phyloP scores from a whole-genome alignment of 495 filamentous ascomycete species.

The Cryomyces antarcticus region DNA sequence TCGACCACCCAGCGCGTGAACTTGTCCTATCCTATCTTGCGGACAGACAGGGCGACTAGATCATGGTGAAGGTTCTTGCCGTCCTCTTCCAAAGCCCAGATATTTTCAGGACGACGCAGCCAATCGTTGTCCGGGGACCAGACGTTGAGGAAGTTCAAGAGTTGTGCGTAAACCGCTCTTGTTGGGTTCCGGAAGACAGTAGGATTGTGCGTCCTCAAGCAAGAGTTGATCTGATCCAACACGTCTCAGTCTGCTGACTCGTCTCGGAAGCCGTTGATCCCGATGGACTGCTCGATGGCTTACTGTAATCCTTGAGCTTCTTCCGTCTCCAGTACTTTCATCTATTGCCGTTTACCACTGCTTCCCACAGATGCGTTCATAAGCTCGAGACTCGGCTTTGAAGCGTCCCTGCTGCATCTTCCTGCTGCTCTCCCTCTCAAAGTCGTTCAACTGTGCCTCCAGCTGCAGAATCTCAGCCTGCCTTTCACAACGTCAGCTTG shows the following conservation, averaged over 20 bases:
- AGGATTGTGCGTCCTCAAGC: constrained; percentile 4
- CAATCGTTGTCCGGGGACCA: constrained; percentile 1
- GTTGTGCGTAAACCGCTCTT: constrained; percentile 5
- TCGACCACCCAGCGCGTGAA: constrained; percentile 6
- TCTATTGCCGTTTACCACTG: constrained; percentile 8
- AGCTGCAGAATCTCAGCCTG: constrained; percentile 17
- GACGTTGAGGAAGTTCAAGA: constrained; percentile 4
- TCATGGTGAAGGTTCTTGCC: constrained; percentile 1
- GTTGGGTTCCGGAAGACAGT: constrained; percentile 5
- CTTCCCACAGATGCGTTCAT: constrained; percentile 1
- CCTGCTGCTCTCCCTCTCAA: constrained; percentile 1
- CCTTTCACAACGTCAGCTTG: too few relatives aligned
- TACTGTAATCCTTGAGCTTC: constrained; percentile 13
- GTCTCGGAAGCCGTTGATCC: too few relatives aligned
- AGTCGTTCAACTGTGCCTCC: constrained; percentile 11
- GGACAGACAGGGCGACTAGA: constrained; percentile 4
- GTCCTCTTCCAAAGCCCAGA: constrained; percentile 5
- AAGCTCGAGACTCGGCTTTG: constrained; percentile 3
- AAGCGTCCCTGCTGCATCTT: constrained; percentile 3
- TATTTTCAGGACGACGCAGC: constrained; percentile 8
- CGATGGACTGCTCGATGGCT: too few relatives aligned
- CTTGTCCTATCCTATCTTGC: constrained; percentile 2
- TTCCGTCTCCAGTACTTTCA: constrained; percentile 13
- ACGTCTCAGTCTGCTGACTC: too few relatives aligned
- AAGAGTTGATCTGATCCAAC: background rate